Conservation (phyloP, 306 rosid genomes). For the Cicer chorassanicum region DNA sequence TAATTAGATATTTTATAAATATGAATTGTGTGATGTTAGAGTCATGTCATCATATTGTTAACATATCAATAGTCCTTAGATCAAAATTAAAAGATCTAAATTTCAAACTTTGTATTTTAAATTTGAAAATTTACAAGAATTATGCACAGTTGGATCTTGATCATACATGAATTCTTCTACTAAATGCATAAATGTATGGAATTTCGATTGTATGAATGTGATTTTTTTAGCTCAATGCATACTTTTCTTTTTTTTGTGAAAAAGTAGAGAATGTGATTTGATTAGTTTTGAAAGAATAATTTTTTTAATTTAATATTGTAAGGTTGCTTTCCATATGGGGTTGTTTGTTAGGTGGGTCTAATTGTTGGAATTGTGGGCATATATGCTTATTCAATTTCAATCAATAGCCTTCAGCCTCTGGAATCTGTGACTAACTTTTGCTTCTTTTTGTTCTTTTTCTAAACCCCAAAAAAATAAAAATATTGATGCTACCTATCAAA, state of each 20-base stretch:
- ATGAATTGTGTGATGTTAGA: too few relatives aligned
- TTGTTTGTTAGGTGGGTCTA: slow-evolving; percentile 67
- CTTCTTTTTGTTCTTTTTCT: slow-evolving; percentile 59
- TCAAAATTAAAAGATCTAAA: too few relatives aligned
- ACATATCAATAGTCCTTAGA: too few relatives aligned
- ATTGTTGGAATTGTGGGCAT: slow-evolving; percentile 61
- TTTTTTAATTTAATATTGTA: not conserved
- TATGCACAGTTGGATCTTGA: too few relatives aligned
- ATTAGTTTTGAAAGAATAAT: slow-evolving; percentile 31
- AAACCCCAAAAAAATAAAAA: slow-evolving; percentile 21
- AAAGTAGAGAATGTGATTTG: not conserved
- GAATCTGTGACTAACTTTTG: slow-evolving; percentile 64
- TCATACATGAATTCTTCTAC: too few relatives aligned
- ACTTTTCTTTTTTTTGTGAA: not conserved
- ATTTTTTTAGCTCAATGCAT: not conserved
- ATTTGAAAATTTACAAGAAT: too few relatives aligned
- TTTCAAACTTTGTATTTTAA: too few relatives aligned
- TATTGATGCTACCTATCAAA: slow-evolving; percentile 41
- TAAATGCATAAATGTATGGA: too few relatives aligned
- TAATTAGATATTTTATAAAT: too few relatives aligned
- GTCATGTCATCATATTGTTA: too few relatives aligned
- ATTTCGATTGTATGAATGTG: too few relatives aligned
- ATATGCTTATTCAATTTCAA: slow-evolving; percentile 54
- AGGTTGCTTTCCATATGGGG: slow-evolving; percentile 43
- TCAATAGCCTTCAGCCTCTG: slow-evolving; percentile 46